phyloP scores from a whole-genome alignment of 208 protist species.

The Wallacemonas sp. region DNA sequence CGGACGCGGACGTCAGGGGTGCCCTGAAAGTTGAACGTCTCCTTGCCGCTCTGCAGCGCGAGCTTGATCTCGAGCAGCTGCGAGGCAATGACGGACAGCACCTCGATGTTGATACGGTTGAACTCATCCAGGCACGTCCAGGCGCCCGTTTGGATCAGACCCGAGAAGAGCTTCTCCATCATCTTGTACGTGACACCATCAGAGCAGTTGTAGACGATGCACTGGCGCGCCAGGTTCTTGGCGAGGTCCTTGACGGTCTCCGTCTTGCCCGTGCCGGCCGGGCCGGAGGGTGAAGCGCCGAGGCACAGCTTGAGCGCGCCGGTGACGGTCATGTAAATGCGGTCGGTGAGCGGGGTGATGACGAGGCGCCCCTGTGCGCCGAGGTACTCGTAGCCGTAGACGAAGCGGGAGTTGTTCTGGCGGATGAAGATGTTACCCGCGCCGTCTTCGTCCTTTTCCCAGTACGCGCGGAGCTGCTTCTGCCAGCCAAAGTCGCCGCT shows the following conservation, averaged over 20 bases:
- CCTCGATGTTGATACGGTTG: slow-evolving; percentile 99
- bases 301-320: slow-evolving; percentile 95
- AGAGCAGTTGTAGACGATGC: slow-evolving; percentile 98
- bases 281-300: slow-evolving; percentile 94
- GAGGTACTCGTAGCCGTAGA: slow-evolving; percentile 98
- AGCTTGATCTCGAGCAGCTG: slow-evolving; percentile 96
- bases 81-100: slow-evolving; percentile 97
- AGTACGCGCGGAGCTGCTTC: slow-evolving; percentile 97
- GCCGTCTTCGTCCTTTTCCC: slow-evolving; percentile 93
- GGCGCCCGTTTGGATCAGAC: slow-evolving; percentile 96
- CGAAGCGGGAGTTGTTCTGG: slow-evolving; percentile 96
- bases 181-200: slow-evolving; percentile 97
- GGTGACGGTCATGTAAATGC: slow-evolving; percentile 98
- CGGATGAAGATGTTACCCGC: slow-evolving; percentile 94
- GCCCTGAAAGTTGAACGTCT: slow-evolving; percentile 95
- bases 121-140: slow-evolving; percentile 99
- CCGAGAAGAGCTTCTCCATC: slow-evolving; percentile 98
- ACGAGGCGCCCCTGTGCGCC: slow-evolving; percentile 96
- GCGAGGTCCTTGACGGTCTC: slow-evolving; percentile 97
- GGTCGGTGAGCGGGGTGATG: slow-evolving; percentile 97
- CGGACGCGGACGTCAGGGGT: slow-evolving; percentile 94
- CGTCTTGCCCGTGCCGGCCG: slow-evolving; percentile 97
- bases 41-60: slow-evolving; percentile 90
- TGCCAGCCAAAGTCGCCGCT: slow-evolving; percentile 96
- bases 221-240: slow-evolving; percentile 96